Evolutionary conservation across 2,329 filamentous ascomycete genomes (phyloP).

Genomic region (Phoma sp.): DNA sequence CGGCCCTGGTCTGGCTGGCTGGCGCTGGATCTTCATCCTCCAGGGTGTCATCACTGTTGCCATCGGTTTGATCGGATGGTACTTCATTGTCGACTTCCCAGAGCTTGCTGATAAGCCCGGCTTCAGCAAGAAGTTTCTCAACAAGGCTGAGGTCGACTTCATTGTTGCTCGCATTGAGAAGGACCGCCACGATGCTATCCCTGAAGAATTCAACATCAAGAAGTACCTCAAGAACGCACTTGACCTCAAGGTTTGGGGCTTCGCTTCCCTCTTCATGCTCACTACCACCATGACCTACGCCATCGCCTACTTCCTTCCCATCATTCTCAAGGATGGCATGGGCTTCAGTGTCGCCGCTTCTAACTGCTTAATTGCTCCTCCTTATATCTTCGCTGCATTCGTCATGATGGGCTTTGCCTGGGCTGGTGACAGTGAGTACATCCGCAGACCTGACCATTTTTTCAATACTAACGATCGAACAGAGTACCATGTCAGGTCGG

Average conservation of each 20-base stretch:
- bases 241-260: slow-evolving; percentile 32
- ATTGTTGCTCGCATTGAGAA: slow-evolving; percentile 36
- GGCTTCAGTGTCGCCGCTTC: slow-evolving; percentile 33
- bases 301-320: slow-evolving; percentile 39
- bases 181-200: slow-evolving; percentile 36
- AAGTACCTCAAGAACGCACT: slow-evolving; percentile 27
- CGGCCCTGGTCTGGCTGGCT: slow-evolving; percentile 42
- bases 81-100: slow-evolving; percentile 37
- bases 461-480: too few species aligned
- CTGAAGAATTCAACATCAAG: slow-evolving; percentile 32
- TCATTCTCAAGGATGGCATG: slow-evolving; percentile 40
- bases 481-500: slow-evolving; percentile 61
- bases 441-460: neutral
- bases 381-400: slow-evolving; percentile 35
- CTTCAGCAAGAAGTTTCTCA: slow-evolving; percentile 33
- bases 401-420: slow-evolving; percentile 61
- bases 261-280: slow-evolving; percentile 31
- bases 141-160: slow-evolving; percentile 34
- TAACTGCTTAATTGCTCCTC: slow-evolving; percentile 36
- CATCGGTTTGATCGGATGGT: slow-evolving; percentile 30
- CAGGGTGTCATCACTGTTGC: slow-evolving; percentile 29
- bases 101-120: slow-evolving; percentile 31
- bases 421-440: slow-evolving; percentile 62
- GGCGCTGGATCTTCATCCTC: slow-evolving; percentile 37
- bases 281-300: slow-evolving; percentile 37